phyloP scores from a whole-genome alignment of 331 rosid species.

The Prunus yedoensis region DNA sequence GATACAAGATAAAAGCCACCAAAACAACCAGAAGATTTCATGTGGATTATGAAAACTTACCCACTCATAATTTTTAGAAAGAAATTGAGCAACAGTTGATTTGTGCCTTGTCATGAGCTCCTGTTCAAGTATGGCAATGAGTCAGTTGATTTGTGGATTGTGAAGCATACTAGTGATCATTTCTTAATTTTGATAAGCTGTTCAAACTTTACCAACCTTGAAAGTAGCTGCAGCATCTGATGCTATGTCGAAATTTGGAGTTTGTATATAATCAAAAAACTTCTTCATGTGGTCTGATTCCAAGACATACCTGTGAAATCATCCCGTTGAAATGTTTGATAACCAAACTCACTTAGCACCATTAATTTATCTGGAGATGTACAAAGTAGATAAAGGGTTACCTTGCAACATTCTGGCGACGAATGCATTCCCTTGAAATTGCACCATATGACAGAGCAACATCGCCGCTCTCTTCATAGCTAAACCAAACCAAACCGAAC shows the following conservation, averaged over 20 bases:
- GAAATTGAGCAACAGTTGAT: slow-evolving; percentile 49
- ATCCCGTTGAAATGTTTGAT: not conserved
- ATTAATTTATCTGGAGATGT: not conserved
- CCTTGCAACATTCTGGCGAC: slow-evolving; percentile 46
- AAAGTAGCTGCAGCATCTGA: slow-evolving; percentile 45
- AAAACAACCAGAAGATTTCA: not conserved
- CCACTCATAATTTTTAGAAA: slow-evolving; percentile 43
- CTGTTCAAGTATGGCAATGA: slow-evolving; percentile 8
- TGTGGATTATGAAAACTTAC: slow-evolving; percentile 16
- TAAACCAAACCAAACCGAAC: slow-evolving; percentile 14
- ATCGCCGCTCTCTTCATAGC: slow-evolving; percentile 36
- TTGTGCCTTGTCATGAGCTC: slow-evolving; percentile 57
- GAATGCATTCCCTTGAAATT: slow-evolving; percentile 43
- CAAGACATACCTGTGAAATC: slow-evolving; percentile 31
- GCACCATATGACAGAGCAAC: slow-evolving; percentile 41
- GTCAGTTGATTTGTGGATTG: not conserved
- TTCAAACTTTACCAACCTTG: slow-evolving; percentile 18
- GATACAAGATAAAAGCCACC: not conserved
- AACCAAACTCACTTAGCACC: not conserved
- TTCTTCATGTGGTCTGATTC: slow-evolving; percentile 40
- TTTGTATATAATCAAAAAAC: slow-evolving; percentile 36
- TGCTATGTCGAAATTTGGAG: slow-evolving; percentile 36
- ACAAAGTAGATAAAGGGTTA: not conserved
- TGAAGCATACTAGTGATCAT: not conserved
- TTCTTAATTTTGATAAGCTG: not conserved